Base-by-base conservation (phyloP, 2,329 filamentous ascomycete genomes). In the Pseudogymnoascus sp. region DNA sequence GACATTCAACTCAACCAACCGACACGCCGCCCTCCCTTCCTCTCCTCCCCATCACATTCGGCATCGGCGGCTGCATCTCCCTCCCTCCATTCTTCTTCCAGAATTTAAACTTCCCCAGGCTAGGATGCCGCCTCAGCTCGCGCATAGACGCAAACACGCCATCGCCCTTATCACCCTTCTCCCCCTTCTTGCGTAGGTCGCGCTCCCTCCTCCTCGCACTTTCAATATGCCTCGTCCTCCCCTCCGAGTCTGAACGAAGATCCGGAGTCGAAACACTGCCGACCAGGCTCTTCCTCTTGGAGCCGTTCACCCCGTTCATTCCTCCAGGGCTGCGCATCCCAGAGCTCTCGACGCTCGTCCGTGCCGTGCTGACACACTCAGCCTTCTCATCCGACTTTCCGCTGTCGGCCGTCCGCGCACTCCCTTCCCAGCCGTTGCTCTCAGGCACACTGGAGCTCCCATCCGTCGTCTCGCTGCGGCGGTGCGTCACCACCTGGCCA, bases 381-480 rank as follows among this genome's bases (percentile, higher is more conserved):
- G 39, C 39, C 39, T 42, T 42, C 39, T 25, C 39, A 9, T 13
- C 39, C 39, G 18, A 25, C 39, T 42, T 42, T 2, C 39, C 39
- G 39, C 39, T 42, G 4, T 42, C 39, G 18, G 4, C 39, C 18
- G 39, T 42, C 39, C 39, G 5, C 39, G 39, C 39, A 18, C 39
- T 42, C 9, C 39, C 39, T 21, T 42, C 39, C 39, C 39, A 42
- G 1, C 39, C 39, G 9, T 18, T 18, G 18, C 39, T 42, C 9
- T 42, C 39, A 2, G 39, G 39, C 10, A 42, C 39, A 18, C 39
- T 42, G 39, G 39, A 15, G 39, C 39, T 42, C 18, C 39, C 39
- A 2, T 42, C 39, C 9, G 39, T 42, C 4, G 52, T 36, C 52
- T 58, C 82, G 69, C 83, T 85, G 61, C 77, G 79, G 13, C 82